phyloP scores from a whole-genome alignment of 106 monocot species.

The Iris macrosiphon region DNA sequence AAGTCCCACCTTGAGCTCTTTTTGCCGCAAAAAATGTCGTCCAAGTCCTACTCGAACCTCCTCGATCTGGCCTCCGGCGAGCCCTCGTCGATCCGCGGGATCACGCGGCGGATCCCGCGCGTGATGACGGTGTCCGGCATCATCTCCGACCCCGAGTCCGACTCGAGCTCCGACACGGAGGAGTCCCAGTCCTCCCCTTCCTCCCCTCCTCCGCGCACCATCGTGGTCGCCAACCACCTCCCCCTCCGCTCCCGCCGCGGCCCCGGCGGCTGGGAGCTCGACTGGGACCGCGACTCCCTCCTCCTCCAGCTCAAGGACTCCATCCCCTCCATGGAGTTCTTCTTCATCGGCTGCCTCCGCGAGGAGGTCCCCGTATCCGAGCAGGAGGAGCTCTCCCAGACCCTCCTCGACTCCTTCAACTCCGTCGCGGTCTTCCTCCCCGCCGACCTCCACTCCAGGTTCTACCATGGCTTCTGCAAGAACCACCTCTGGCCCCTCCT shows the following conservation, averaged over 20 bases:
- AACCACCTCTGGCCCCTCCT: constrained; percentile 49
- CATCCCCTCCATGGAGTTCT: constrained; percentile 20
- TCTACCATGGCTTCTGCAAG: constrained; percentile 61
- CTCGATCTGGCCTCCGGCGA: constrained; percentile 29
- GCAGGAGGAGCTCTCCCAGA: constrained; percentile 34
- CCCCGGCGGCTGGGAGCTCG: constrained; percentile 20
- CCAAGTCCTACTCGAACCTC: constrained; percentile 37
- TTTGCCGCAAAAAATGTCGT: constrained; percentile 14
- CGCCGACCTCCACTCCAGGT: constrained; percentile 24
- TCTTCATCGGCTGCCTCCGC: constrained; percentile 43
- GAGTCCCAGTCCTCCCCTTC: constrained; percentile 3
- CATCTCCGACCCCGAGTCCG: constrained; percentile 27
- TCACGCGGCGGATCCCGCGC: constrained; percentile 24
- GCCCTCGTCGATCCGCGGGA: constrained; percentile 8
- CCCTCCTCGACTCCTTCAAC: constrained; percentile 31
- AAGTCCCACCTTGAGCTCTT: background rate
- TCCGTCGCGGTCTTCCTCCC: constrained; percentile 42
- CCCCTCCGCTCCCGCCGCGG: constrained; percentile 21
- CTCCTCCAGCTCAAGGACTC: constrained; percentile 27
- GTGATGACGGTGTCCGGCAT: constrained; percentile 33
- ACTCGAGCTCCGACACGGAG: constrained; percentile 5
- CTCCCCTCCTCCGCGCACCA: constrained; percentile 18
- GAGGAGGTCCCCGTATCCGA: constrained; percentile 29
- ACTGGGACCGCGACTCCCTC: constrained; percentile 37
- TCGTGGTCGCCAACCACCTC: constrained; percentile 39